Base-by-base conservation (phyloP, 2,329 filamentous ascomycete species). In the Chrysosporium keratinophilum region DNA sequence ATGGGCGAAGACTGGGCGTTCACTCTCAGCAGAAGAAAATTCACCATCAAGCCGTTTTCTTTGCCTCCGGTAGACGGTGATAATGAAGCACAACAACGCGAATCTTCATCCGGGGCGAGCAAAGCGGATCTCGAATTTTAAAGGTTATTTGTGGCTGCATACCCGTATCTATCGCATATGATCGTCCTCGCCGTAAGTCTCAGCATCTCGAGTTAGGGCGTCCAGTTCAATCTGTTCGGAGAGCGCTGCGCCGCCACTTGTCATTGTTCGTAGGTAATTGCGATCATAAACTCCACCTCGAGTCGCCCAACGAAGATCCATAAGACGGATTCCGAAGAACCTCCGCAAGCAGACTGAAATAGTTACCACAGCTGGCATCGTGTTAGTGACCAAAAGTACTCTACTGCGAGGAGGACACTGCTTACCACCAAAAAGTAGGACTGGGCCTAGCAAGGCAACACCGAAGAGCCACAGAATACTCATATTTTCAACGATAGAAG, bases 1-100 rank as follows among this genome's bases (percentile, higher is more conserved):
- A 78, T 84, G 52, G 83, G 87, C 20, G 87, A 95, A 64, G 89
- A 96, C 69, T 79, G 95, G 69, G 89, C 89, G 3, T 98, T 98
- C 68, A 90, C 83, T 57, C 72, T 98, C 50, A 95, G 88, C 67
- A 78, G 88, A 62, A 83, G 80, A 62, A 90, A 88, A 50, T 82
- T 98, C 60, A 79, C 88, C 39, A 88, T 98, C 59, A 87, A 84
- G 62, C 88, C 89, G 0, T 96, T 89, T 69, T 93, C 86, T 66
- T 74, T 98, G 42, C 93, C 93, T 23, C 93, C 93, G 0, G 75
- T 91, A 40, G 87, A 89, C 52, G 88, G 85, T 1, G 88, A 89
- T 59, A 78, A 72, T 42, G 80, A 81, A 62, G 80, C 77, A 12
- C 80, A 82, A 64, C 74, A 77, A 55, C 73, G 71, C 11, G 69